Conservation (phyloP, 2,329 filamentous ascomycete genomes). For the Pestalotiopsis sp. region DNA sequence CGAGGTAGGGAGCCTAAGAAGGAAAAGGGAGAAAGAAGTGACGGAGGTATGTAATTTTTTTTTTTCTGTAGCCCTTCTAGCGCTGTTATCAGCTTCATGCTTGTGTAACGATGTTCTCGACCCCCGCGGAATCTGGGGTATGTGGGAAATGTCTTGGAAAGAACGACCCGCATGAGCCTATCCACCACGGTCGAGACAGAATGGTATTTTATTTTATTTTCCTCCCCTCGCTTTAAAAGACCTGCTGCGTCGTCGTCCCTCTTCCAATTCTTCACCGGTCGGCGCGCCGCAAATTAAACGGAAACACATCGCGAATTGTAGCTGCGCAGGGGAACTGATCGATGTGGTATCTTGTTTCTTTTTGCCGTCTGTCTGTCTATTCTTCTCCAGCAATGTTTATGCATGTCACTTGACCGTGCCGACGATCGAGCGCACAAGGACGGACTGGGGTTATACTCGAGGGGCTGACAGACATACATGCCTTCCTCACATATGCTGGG, state of each 20-base stretch:
- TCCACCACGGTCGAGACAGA: not conserved
- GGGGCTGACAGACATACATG: not conserved
- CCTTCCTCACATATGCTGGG: too few species aligned
- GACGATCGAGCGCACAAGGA: not conserved
- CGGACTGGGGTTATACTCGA: not conserved
- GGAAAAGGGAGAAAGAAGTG: not conserved
- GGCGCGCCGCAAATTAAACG: constrained; percentile 1
- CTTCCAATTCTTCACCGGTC: constrained; percentile 4
- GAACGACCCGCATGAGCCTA: not conserved
- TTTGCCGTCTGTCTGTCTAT: not conserved
- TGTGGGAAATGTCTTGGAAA: not conserved
- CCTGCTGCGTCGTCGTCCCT: not conserved
- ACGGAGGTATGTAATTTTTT: not conserved
- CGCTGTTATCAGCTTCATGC: not conserved
- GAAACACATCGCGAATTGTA: constrained; percentile 1
- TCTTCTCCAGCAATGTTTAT: not conserved
- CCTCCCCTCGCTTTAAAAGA: not conserved
- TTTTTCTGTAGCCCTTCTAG: not conserved
- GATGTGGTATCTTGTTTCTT: not conserved
- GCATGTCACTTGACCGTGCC: not conserved
- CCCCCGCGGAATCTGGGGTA: not conserved
- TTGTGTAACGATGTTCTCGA: not conserved
- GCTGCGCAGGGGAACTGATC: not conserved
- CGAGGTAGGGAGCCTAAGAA: not conserved
- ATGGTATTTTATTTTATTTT: not conserved